Evolutionary conservation across 805 yeast species (phyloP).

Genomic region (Wickerhamiella lipophila): DNA sequence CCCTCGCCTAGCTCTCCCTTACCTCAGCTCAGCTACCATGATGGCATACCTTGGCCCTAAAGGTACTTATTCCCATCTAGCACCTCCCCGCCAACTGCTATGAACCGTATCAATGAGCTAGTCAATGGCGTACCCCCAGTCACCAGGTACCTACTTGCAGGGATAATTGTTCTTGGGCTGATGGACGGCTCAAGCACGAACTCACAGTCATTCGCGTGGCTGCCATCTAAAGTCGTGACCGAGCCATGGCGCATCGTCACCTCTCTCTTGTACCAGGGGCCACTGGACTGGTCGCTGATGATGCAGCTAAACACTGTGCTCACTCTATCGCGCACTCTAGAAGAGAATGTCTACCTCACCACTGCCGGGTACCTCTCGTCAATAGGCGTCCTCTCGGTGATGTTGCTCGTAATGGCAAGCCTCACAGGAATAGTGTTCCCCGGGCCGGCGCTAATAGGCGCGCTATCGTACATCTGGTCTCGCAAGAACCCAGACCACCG

Average conservation of each 20-base stretch:
- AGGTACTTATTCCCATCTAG: no score
- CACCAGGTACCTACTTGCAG: constrained; percentile 1
- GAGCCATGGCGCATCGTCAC: constrained; percentile 10
- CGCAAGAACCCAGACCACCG: constrained; percentile 7
- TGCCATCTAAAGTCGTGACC: not conserved
- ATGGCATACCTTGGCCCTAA: no score
- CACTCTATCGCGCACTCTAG: constrained; percentile 1
- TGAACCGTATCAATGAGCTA: not conserved
- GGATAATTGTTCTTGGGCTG: not conserved
- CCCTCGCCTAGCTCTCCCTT: no score
- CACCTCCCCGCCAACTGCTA: not conserved
- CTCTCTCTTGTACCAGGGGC: constrained; percentile 2
- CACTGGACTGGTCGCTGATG: not conserved
- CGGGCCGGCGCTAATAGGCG: constrained; percentile 2
- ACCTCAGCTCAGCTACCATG: no score
- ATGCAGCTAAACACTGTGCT: not conserved
- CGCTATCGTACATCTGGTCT: constrained; percentile 6
- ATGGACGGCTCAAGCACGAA: not conserved
- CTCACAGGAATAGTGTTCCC: not conserved
- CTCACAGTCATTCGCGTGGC: not conserved
- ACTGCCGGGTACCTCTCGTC: not conserved
- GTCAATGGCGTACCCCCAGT: constrained; percentile 7
- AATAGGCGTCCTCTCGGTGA: not conserved
- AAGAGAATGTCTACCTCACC: constrained; percentile 1
- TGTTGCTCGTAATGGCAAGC: not conserved